phyloP scores from a whole-genome alignment of 1,284 basidiomycete genomes.

The Coniophora puteana region DNA sequence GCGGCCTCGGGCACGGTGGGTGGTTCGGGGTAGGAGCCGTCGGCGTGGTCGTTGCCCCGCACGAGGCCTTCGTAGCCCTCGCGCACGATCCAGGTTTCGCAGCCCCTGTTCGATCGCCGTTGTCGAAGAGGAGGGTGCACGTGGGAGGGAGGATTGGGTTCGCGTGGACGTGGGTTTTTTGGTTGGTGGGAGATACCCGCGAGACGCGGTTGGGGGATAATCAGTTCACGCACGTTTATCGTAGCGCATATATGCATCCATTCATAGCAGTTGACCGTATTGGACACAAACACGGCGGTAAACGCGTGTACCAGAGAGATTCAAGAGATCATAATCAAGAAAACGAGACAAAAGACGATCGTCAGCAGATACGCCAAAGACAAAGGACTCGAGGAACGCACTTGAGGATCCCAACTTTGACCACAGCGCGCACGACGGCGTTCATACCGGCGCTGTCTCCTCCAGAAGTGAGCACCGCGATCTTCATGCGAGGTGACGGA shows the following conservation, averaged over 20 bases:
- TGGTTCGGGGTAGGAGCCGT: conserved; percentile 13
- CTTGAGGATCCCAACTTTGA: conserved; percentile 88
- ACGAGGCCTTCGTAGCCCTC: conserved; percentile 98
- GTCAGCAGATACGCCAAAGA: not conserved
- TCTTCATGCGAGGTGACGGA: no score
- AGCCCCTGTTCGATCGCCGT: conserved; percentile 57
- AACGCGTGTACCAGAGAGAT: no score
- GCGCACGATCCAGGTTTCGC: conserved; percentile 89
- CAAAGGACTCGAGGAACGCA: conserved; percentile 37
- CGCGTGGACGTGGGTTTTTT: no score
- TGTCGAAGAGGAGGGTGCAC: conserved; percentile 6
- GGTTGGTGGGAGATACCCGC: no score
- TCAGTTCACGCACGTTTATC: no score
- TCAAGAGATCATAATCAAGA: no score
- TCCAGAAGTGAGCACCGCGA: conserved; percentile 93
- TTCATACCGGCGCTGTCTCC: conserved; percentile 99
- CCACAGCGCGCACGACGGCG: conserved; percentile 88
- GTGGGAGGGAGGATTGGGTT: not conserved
- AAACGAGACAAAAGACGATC: no score
- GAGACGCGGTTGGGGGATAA: no score
- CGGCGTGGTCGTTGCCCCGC: conserved; percentile 56
- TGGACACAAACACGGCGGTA: no score
- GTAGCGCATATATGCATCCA: no score
- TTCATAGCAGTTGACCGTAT: no score
- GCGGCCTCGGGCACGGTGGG: conserved; percentile 19